phyloP scores from a whole-genome alignment of 2,329 filamentous ascomycete genomes.

The Colletotrichum gloeosporioides region DNA sequence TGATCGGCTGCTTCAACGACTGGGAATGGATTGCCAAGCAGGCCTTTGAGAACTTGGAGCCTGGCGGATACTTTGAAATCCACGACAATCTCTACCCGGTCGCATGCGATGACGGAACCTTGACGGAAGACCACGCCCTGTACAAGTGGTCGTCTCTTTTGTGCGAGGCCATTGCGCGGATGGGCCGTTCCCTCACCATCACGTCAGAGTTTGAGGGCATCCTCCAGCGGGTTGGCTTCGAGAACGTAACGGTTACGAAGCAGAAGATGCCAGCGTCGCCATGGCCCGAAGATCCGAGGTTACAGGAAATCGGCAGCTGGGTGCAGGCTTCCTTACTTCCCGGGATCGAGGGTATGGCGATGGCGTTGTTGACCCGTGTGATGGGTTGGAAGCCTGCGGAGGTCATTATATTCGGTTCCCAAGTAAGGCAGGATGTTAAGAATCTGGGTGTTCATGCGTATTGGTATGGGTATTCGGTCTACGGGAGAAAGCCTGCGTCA shows the following conservation, averaged over 20 bases:
- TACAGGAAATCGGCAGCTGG: slow-evolving; percentile 29
- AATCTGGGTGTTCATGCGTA: slow-evolving; percentile 30
- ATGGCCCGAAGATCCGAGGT: slow-evolving; percentile 33
- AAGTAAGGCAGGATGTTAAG: slow-evolving; percentile 25
- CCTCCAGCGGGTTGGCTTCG: slow-evolving; percentile 26
- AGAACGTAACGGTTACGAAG: slow-evolving; percentile 30
- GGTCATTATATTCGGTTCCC: slow-evolving; percentile 27
- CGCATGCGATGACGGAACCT: slow-evolving; percentile 35
- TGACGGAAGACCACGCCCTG: slow-evolving; percentile 29
- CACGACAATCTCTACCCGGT: slow-evolving; percentile 26
- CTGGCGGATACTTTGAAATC: slow-evolving; percentile 15
- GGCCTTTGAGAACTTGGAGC: slow-evolving; percentile 11
- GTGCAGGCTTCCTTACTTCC: slow-evolving; percentile 22
- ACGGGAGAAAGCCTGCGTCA: background rate
- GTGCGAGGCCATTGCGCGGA: background rate
- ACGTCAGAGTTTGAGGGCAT: slow-evolving; percentile 27
- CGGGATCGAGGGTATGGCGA: slow-evolving; percentile 31
- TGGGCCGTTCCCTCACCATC: background rate
- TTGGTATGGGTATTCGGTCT: slow-evolving; percentile 33
- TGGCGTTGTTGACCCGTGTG: slow-evolving; percentile 32
- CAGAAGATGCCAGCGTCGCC: slow-evolving; percentile 33
- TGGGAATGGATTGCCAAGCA: slow-evolving; percentile 25
- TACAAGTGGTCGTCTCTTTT: background rate
- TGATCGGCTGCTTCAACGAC: slow-evolving; percentile 32
- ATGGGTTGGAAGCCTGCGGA: slow-evolving; percentile 30